Percentiles rank a stretch among this genome's conserved stretches.
Evolutionary conservation across 768 basidiomycete species (phyloP).

Genomic region (Pisolithus orientalis): DNA sequence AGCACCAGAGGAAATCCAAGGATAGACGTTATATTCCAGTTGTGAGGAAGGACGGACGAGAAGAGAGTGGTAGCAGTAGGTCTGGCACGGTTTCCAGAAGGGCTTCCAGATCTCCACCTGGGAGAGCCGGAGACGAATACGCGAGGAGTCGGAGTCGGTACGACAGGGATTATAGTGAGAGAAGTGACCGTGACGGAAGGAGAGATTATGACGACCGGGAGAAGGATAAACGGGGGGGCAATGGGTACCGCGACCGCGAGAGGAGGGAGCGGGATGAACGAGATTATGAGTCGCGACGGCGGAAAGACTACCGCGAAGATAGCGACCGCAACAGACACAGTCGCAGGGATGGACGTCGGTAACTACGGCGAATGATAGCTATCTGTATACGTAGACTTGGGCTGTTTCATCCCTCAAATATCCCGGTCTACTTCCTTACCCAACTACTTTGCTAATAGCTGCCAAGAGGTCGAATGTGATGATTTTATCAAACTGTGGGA

Average conservation of each 20-base stretch:
- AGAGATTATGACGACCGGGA: slow-evolving; percentile 21
- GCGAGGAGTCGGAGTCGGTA: slow-evolving; percentile 6
- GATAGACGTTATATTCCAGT: slow-evolving; percentile 84
- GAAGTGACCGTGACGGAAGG: slow-evolving; percentile 19
- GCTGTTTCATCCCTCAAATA: not conserved
- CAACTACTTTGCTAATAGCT: no score
- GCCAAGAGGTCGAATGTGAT: no score
- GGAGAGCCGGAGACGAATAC: slow-evolving; percentile 10
- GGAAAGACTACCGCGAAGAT: slow-evolving; percentile 15
- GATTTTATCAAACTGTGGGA: no score
- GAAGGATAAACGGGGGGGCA: slow-evolving; percentile 25
- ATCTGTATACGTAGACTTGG: not conserved
- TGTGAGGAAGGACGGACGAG: slow-evolving; percentile 54
- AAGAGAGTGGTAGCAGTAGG: slow-evolving; percentile 25
- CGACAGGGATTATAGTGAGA: slow-evolving; percentile 9
- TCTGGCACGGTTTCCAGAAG: slow-evolving; percentile 40
- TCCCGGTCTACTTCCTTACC: no score
- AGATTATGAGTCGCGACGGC: slow-evolving; percentile 17
- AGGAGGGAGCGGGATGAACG: slow-evolving; percentile 10
- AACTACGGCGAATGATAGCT: not conserved
- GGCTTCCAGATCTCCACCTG: slow-evolving; percentile 44
- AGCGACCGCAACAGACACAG: not conserved
- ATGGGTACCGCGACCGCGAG: not conserved
- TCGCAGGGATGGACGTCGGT: not conserved
- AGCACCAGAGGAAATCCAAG: slow-evolving; percentile 39